A percentile compares a stretch with the other conserved stretches of the same genome.
Conservation (phyloP, 305 asterid genomes). For the Solanum hybrid region DNA sequence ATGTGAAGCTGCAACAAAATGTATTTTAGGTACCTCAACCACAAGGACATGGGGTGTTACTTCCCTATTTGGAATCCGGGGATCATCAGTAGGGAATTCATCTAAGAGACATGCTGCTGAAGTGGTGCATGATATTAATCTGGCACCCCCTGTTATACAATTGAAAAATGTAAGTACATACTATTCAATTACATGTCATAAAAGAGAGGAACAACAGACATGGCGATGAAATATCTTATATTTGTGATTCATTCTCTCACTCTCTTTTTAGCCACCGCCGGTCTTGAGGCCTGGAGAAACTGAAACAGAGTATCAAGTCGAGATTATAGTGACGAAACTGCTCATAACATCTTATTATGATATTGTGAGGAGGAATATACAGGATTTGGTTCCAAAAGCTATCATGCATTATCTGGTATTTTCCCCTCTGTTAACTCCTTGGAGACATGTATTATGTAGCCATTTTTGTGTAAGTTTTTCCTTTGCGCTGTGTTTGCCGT, state of each 20-base stretch:
- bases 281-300: conserved; percentile 7
- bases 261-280: conserved; percentile 9
- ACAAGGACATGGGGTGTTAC: conserved; percentile 15
- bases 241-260: background rate
- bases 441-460: background rate
- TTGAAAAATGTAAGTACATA: background rate
- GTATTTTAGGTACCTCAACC: conserved; percentile 5
- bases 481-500: background rate
- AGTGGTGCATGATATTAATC: background rate
- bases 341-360: conserved; percentile 14
- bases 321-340: conserved; percentile 11
- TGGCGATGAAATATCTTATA: background rate
- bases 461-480: background rate
- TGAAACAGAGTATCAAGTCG: conserved; percentile 7
- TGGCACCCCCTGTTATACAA: conserved; percentile 3
- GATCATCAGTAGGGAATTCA: background rate
- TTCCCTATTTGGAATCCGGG: conserved; percentile 5
- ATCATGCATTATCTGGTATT: conserved; percentile 21
- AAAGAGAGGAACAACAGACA: background rate
- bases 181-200: background rate
- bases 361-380: conserved; percentile 15
- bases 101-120: background rate
- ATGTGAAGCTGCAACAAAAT: background rate
- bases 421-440: background rate
- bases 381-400: conserved; percentile 20